These are phyloP conservation scores for Coemansia sp. DNA, from an alignment of 192 early-diverging fungal species.

Conservation along the genomic window DNA sequence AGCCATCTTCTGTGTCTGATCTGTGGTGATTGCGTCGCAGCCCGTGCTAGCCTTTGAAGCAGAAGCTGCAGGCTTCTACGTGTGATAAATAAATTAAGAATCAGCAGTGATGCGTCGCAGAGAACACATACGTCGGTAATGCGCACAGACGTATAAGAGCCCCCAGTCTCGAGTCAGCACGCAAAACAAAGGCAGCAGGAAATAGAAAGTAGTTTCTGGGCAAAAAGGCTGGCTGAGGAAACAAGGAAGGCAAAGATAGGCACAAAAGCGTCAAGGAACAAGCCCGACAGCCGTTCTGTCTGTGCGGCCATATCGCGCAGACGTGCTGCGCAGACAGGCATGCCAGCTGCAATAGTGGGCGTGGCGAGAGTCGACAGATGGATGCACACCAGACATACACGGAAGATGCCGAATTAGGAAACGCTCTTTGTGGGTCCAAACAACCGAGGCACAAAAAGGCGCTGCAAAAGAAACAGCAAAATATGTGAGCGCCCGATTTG, in stretches of 20 bases:
- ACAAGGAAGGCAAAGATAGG: neutral
- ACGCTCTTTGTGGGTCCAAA: slow-evolving; percentile 12
- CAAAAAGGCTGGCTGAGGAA: neutral
- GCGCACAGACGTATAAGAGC: neutral
- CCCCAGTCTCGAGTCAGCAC: neutral
- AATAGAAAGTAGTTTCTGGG: neutral
- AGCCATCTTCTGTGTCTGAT: slow-evolving; percentile 22
- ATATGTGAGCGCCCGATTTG: slow-evolving; percentile 6
- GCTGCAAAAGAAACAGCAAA: neutral
- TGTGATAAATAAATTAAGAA: slow-evolving; percentile 1
- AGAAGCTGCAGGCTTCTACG: slow-evolving; percentile 15
- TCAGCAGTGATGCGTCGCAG: slow-evolving; percentile 1
- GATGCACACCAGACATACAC: slow-evolving; percentile 2
- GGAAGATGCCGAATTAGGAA: slow-evolving; percentile 14
- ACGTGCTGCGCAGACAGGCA: neutral
- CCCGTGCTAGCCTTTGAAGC: slow-evolving; percentile 11
- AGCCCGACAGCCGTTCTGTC: neutral
- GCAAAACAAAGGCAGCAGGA: neutral
- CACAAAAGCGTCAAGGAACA: neutral
- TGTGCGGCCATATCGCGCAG: neutral
- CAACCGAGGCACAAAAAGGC: neutral
- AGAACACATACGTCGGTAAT: neutral
- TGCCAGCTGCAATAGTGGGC: slow-evolving; percentile 14
- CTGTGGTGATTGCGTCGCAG: neutral
- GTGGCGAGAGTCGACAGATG: neutral